These are phyloP conservation scores for Cajanus cajan DNA, from an alignment of 306 rosid genomes.

Conservation along the genomic window DNA sequence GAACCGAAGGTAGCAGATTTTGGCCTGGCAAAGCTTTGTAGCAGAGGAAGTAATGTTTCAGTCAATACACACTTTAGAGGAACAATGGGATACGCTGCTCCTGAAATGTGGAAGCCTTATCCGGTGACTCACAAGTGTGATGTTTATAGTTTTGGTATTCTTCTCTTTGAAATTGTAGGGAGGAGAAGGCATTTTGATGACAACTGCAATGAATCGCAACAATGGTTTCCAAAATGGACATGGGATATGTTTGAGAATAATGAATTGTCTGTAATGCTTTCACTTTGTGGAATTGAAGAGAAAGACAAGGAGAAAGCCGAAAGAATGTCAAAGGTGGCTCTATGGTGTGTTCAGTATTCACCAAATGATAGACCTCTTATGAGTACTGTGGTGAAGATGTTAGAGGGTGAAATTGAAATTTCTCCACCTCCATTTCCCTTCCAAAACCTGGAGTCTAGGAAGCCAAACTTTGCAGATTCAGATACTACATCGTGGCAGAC, in stretches of 20 bases:
- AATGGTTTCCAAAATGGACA: slow-evolving; percentile 50
- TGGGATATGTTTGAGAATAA: slow-evolving; percentile 49
- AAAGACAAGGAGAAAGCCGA: slow-evolving; percentile 32
- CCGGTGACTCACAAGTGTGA: slow-evolving; percentile 42
- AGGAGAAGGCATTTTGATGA: slow-evolving; percentile 47
- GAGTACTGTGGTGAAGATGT: slow-evolving; percentile 55
- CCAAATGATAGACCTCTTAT: slow-evolving; percentile 49
- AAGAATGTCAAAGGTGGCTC: slow-evolving; percentile 49
- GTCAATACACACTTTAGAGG: slow-evolving; percentile 42
- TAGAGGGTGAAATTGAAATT: slow-evolving; percentile 44
- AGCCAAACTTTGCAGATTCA: slow-evolving; percentile 21
- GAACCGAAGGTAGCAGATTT: slow-evolving; percentile 51
- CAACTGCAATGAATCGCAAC: slow-evolving; percentile 32
- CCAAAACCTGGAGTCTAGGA: slow-evolving; percentile 25
- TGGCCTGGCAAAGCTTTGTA: slow-evolving; percentile 44
- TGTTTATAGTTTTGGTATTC: slow-evolving; percentile 49
- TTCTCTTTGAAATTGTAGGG: slow-evolving; percentile 47
- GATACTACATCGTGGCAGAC: slow-evolving; percentile 18
- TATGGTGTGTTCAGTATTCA: slow-evolving; percentile 49
- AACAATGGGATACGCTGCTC: slow-evolving; percentile 52
- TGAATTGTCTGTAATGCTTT: slow-evolving; percentile 41
- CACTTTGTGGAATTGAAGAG: slow-evolving; percentile 48
- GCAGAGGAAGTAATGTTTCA: slow-evolving; percentile 24
- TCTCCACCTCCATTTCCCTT: slow-evolving; percentile 49
- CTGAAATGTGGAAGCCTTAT: slow-evolving; percentile 49